Percentiles rank a stretch among this genome's conserved stretches.
These are phyloP conservation scores for Fonsecaea pugnacius DNA, from an alignment of 2,329 filamentous ascomycete species.

Conservation along the genomic window DNA sequence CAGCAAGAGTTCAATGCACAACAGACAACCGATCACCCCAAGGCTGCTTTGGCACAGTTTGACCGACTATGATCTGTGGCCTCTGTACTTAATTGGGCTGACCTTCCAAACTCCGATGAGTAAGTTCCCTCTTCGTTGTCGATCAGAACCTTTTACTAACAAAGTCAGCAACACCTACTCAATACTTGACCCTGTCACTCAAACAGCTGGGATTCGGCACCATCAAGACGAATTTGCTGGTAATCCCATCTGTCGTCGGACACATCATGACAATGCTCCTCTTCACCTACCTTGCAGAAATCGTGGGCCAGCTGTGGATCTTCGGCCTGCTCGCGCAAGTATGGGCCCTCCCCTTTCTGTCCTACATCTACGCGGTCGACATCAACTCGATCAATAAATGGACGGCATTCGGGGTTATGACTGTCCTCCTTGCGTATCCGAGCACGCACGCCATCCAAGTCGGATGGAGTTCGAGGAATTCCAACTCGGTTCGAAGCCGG, in stretches of 20 bases:
- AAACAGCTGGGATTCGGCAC: constrained; percentile 47
- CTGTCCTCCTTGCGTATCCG: constrained; percentile 53
- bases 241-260: constrained; percentile 61
- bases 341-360: constrained; percentile 57
- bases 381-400: constrained; percentile 49
- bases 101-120: constrained; percentile 32
- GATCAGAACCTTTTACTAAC: constrained; percentile 8
- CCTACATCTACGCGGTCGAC: constrained; percentile 55
- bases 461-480: constrained; percentile 55
- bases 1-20: constrained; percentile 44
- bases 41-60: constrained; percentile 42
- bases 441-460: constrained; percentile 57
- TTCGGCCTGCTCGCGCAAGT: constrained; percentile 54
- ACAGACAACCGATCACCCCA: constrained; percentile 43
- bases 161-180: constrained; percentile 50
- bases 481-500: constrained; percentile 55
- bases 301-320: constrained; percentile 53
- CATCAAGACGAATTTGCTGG: constrained; percentile 59
- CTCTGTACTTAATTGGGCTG: constrained; percentile 45
- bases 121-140: constrained; percentile 3
- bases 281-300: constrained; percentile 42
- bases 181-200: constrained; percentile 54
- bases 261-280: constrained; percentile 65
- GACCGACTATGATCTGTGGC: constrained; percentile 47
- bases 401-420: constrained; percentile 49